Evolutionary conservation across 2,329 filamentous ascomycete genomes (phyloP).

Genomic region (Helotiales sp.): DNA sequence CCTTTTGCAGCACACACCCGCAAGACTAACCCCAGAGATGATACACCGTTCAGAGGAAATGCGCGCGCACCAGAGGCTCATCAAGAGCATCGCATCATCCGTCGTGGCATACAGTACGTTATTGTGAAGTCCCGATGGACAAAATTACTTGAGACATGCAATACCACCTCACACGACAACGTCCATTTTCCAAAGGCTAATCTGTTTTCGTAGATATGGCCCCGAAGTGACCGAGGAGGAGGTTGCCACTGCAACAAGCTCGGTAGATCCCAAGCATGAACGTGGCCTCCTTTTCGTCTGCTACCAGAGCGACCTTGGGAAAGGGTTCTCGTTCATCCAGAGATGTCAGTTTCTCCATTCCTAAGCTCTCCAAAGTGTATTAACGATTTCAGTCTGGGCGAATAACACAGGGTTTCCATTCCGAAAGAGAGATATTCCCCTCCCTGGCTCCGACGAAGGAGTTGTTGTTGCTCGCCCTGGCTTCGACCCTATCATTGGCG

Average conservation of each 20-base stretch:
- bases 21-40: slow-evolving; percentile 51
- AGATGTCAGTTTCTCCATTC: slow-evolving; percentile 36
- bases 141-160: not conserved
- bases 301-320: slow-evolving; percentile 50
- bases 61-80: slow-evolving; percentile 37
- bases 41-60: slow-evolving; percentile 39
- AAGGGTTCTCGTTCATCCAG: slow-evolving; percentile 50
- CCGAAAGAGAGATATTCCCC: slow-evolving; percentile 24
- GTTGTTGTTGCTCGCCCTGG: slow-evolving; percentile 36
- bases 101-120: slow-evolving; percentile 49
- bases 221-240: slow-evolving; percentile 36
- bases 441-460: too few species aligned
- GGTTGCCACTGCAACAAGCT: not conserved
- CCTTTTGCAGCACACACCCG: slow-evolving; percentile 54
- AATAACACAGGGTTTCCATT: slow-evolving; percentile 38
- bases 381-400: slow-evolving; percentile 23
- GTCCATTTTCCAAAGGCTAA: not conserved
- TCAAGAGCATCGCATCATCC: slow-evolving; percentile 46
- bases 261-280: slow-evolving; percentile 36
- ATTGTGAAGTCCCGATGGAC: too few species aligned
- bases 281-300: slow-evolving; percentile 52
- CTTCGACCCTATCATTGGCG: slow-evolving; percentile 47
- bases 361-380: slow-evolving; percentile 11
- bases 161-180: not conserved
- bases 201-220: slow-evolving; percentile 31